A percentile compares a stretch with the other conserved stretches of the same genome.
phyloP scores from a whole-genome alignment of 768 basidiomycete species.

The Lentinula guzmanii region DNA sequence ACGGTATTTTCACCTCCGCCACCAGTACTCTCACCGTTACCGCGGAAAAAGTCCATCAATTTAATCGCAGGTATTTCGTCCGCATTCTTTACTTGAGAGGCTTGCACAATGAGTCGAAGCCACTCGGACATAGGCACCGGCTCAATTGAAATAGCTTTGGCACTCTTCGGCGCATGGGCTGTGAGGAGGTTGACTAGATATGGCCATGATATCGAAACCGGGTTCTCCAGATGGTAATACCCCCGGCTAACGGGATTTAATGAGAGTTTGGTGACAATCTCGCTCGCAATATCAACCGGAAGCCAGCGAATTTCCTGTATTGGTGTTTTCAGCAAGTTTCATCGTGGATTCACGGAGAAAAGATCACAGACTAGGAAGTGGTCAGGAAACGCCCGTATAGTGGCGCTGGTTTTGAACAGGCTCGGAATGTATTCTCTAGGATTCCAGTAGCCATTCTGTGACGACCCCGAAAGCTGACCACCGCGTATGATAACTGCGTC shows the following conservation, averaged over 20 bases:
- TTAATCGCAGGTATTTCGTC: neutral
- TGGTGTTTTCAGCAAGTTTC: neutral
- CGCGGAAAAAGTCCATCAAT: constrained; percentile 1
- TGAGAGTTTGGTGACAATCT: neutral
- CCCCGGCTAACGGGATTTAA: neutral
- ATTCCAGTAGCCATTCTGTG: neutral
- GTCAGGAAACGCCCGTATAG: neutral
- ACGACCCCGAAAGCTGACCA: neutral
- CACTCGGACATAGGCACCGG: neutral
- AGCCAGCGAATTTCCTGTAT: neutral
- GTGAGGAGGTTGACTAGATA: neutral
- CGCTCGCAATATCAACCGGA: neutral
- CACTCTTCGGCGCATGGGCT: neutral
- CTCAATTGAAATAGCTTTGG: neutral
- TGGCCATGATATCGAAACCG: neutral
- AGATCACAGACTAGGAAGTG: neutral
- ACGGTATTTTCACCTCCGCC: neutral
- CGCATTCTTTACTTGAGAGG: neutral
- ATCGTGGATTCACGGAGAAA: neutral
- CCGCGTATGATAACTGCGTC: neutral
- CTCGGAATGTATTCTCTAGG: neutral
- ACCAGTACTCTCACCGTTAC: neutral
- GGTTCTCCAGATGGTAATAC: neutral
- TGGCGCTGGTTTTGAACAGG: neutral
- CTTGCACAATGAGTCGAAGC: neutral